Conservation (phyloP, 345 rosid species). For the Viola odorata region DNA sequence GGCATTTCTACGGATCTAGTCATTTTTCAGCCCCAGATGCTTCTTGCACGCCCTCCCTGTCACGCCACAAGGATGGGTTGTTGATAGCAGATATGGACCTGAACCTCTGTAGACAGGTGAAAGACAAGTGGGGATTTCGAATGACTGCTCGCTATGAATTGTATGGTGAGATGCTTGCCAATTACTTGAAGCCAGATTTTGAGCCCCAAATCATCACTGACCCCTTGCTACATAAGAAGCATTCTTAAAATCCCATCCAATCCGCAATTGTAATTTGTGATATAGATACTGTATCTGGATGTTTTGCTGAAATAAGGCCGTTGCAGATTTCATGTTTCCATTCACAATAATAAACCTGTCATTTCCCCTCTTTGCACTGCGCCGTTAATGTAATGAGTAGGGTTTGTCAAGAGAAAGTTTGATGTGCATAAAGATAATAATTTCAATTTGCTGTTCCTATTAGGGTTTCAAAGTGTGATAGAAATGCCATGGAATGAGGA, state of each 20-base stretch:
- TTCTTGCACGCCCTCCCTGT: conserved; percentile 81
- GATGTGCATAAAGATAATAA: no score
- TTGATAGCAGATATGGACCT: conserved; percentile 84
- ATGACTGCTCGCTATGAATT: conserved; percentile 50
- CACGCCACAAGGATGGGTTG: conserved; percentile 72
- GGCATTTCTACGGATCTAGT: conserved; percentile 92
- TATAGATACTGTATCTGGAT: no score
- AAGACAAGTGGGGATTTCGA: conserved; percentile 93
- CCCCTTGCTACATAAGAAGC: conserved; percentile 51
- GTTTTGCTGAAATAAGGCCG: no score
- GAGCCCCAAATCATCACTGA: conserved; percentile 73
- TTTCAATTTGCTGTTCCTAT: no score
- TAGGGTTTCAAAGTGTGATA: no score
- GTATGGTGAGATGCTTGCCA: conserved; percentile 51
- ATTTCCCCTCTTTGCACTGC: no score
- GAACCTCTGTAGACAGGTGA: conserved; percentile 83
- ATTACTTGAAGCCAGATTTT: conserved; percentile 63
- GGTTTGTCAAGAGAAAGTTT: no score
- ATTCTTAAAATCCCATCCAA: conserved; percentile 27
- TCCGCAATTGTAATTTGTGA: no score
- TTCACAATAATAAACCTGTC: no score
- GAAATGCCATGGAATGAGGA: no score
- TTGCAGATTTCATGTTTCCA: no score
- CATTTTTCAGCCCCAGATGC: conserved; percentile 94
- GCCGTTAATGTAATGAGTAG: no score